Percentiles rank a stretch among this genome's conserved stretches.
Evolutionary conservation across 2,329 filamentous ascomycete genomes (phyloP).

Genomic region (Cladosporium velox): DNA sequence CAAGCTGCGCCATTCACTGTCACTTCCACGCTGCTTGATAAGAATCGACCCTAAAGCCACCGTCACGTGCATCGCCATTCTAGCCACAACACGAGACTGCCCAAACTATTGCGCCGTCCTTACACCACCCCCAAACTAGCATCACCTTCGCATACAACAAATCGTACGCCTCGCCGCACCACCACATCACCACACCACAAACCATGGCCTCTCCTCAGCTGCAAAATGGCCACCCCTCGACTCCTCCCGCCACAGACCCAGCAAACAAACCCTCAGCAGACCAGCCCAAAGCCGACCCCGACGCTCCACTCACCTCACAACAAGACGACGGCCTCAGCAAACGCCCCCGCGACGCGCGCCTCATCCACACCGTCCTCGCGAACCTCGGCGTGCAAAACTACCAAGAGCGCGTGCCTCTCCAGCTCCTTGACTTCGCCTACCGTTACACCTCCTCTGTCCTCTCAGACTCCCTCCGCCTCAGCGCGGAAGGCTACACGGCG

Average conservation of each 20-base stretch:
- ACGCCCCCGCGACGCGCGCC: constrained; percentile 74
- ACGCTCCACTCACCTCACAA: constrained; percentile 36
- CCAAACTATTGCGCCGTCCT: background rate
- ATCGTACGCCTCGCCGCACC: background rate
- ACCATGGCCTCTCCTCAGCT: constrained; percentile 28
- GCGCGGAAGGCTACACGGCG: constrained; percentile 63
- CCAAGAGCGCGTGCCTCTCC: constrained; percentile 78
- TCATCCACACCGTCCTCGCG: constrained; percentile 77
- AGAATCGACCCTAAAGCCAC: background rate
- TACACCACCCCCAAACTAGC: background rate
- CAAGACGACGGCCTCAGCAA: constrained; percentile 43
- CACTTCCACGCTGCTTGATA: background rate
- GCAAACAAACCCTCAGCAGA: constrained; percentile 21
- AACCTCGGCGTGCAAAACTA: constrained; percentile 78
- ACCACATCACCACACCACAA: background rate
- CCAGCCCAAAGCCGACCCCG: constrained; percentile 27
- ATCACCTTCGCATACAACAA: background rate
- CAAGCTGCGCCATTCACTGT: background rate
- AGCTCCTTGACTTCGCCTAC: constrained; percentile 85
- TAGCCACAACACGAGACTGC: background rate
- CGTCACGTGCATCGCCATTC: background rate
- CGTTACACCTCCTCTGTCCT: constrained; percentile 74
- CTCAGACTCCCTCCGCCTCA: constrained; percentile 68
- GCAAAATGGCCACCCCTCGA: constrained; percentile 33
- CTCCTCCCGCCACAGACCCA: constrained; percentile 34